Percentiles rank a stretch among this genome's conserved stretches.
Conservation (phyloP, 2,329 filamentous ascomycete species). For the Alternaria viburni region DNA sequence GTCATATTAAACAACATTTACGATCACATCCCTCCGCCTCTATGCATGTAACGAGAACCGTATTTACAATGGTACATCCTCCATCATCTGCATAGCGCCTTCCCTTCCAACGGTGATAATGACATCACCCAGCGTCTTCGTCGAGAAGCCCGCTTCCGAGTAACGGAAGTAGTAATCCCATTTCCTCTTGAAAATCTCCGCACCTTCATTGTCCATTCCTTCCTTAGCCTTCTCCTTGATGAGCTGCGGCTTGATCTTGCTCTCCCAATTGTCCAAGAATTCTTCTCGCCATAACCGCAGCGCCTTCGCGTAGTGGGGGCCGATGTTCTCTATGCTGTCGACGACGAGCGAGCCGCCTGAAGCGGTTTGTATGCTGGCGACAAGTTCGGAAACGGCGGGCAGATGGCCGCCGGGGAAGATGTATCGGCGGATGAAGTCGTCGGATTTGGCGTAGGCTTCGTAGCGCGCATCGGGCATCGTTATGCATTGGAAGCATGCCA, state of each 20-base stretch:
- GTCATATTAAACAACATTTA: not conserved
- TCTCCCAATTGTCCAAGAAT: conserved; percentile 69
- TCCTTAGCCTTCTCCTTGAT: conserved; percentile 64
- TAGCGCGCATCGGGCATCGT: conserved; percentile 75
- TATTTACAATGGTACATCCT: conserved; percentile 67
- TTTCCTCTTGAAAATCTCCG: conserved; percentile 72
- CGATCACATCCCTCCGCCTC: not conserved
- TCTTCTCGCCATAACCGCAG: conserved; percentile 71
- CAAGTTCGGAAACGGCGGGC: conserved; percentile 69
- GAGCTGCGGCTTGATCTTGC: conserved; percentile 65
- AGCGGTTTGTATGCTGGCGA: conserved; percentile 66
- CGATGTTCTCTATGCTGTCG: conserved; percentile 73
- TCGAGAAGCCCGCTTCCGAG: conserved; percentile 75
- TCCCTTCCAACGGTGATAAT: conserved; percentile 74
- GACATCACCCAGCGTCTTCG: conserved; percentile 74
- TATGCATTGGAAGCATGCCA: conserved; percentile 77
- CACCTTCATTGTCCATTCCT: conserved; percentile 66
- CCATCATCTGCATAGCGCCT: conserved; percentile 71
- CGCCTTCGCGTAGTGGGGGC: conserved; percentile 74
- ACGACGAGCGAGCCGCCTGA: conserved; percentile 69
- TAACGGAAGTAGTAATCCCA: conserved; percentile 83
- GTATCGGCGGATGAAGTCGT: conserved; percentile 78
- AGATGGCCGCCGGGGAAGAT: conserved; percentile 81
- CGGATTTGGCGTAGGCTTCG: conserved; percentile 68
- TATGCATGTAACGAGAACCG: not conserved